A percentile compares a stretch with the other conserved stretches of the same genome.
These are phyloP conservation scores for Globisporangium nagaii DNA, from an alignment of 352 stramenopile genomes.

Conservation along the genomic window DNA sequence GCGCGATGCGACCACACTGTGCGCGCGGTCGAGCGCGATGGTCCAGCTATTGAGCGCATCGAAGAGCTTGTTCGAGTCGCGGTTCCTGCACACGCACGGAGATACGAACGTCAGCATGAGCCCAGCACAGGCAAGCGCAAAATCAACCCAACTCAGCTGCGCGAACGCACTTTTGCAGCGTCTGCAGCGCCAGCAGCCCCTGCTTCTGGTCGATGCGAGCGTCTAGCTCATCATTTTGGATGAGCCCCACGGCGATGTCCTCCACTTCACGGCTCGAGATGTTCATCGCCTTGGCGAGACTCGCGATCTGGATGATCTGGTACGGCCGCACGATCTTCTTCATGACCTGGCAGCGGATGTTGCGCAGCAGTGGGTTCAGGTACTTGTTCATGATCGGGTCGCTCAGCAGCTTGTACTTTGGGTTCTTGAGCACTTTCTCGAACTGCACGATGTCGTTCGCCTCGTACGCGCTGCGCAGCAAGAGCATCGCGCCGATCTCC, in stretches of 20 bases:
- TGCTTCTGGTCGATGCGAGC: slow-evolving; percentile 88
- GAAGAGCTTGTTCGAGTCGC: slow-evolving; percentile 56
- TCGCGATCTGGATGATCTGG: slow-evolving; percentile 83
- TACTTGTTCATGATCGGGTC: slow-evolving; percentile 92
- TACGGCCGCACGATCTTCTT: slow-evolving; percentile 90
- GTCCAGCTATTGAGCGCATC: slow-evolving; percentile 70
- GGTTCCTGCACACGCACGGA: slow-evolving; percentile 20
- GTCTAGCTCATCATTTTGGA: slow-evolving; percentile 88
- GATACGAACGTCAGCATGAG: neutral
- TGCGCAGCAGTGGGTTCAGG: slow-evolving; percentile 89
- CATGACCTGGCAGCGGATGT: slow-evolving; percentile 92
- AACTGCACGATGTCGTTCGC: slow-evolving; percentile 92
- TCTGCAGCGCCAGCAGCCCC: slow-evolving; percentile 47
- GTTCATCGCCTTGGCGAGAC: slow-evolving; percentile 88
- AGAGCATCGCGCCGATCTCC: slow-evolving; percentile 72
- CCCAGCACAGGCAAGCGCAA: neutral
- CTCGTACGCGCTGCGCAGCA: slow-evolving; percentile 68
- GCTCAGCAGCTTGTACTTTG: slow-evolving; percentile 88
- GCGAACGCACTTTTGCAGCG: slow-evolving; percentile 44
- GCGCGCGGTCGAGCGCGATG: slow-evolving; percentile 36
- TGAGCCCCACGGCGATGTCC: slow-evolving; percentile 86
- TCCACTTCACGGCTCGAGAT: slow-evolving; percentile 85
- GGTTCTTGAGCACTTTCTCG: slow-evolving; percentile 88
- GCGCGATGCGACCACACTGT: slow-evolving; percentile 38
- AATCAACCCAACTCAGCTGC: neutral